phyloP scores from a whole-genome alignment of 2,329 filamentous ascomycete genomes.

The Colletotrichum orbiculare region DNA sequence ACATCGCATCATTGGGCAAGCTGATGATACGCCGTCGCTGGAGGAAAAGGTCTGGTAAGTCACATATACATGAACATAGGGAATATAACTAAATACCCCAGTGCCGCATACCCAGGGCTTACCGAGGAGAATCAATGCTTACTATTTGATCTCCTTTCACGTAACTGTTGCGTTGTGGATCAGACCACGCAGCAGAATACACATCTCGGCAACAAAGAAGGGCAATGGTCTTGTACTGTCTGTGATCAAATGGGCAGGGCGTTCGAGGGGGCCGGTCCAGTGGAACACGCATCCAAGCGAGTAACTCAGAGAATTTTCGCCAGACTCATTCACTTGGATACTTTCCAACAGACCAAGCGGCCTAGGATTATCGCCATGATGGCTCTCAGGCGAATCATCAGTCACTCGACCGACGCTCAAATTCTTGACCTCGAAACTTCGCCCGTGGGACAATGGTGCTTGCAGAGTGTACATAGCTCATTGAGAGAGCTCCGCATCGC shows the following conservation, averaged over 20 bases:
- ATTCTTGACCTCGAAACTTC: constrained; percentile 77
- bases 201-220: background rate
- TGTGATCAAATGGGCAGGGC: constrained; percentile 15
- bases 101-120: constrained; percentile 56
- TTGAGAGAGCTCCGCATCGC: constrained; percentile 85
- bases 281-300: constrained; percentile 43
- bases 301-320: constrained; percentile 57
- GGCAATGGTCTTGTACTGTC: background rate
- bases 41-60: constrained; percentile 54
- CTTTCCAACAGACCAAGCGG: constrained; percentile 65
- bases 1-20: too few species aligned
- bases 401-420: constrained; percentile 69
- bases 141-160: constrained; percentile 65
- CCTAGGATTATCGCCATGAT: constrained; percentile 78
- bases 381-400: constrained; percentile 74
- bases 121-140: constrained; percentile 62
- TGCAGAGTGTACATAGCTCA: constrained; percentile 85
- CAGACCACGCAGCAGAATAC: constrained; percentile 43
- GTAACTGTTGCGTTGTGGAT: constrained; percentile 66
- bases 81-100: constrained; percentile 39
- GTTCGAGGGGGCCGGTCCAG: background rate
- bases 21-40: too few species aligned
- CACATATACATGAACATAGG: background rate
- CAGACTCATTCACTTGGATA: constrained; percentile 55
- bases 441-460: constrained; percentile 79